A percentile compares a stretch with the other conserved stretches of the same genome.
phyloP scores from a whole-genome alignment of 1,284 basidiomycete genomes.

The Xanthoconium separans region DNA sequence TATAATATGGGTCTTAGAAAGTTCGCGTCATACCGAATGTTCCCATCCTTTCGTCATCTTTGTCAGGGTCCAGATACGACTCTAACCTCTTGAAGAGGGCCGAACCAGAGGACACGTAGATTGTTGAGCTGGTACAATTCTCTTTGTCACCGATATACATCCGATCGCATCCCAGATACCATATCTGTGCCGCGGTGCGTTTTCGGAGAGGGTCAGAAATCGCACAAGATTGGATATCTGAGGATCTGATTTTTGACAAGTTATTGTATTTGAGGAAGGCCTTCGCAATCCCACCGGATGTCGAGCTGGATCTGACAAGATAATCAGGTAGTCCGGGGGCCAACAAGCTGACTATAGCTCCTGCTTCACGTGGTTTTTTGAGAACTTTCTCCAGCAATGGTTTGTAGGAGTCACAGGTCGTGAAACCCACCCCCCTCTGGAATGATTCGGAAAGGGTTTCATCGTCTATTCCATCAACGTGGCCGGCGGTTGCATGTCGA shows the following conservation, averaged over 20 bases:
- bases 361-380: constrained; percentile 12
- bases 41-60: constrained; percentile 11
- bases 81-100: neutral
- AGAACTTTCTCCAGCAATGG: constrained; percentile 12
- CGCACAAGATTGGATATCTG: neutral
- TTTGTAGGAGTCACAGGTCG: constrained; percentile 16
- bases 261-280: constrained; percentile 11
- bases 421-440: constrained; percentile 11
- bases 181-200: constrained; percentile 1
- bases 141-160: constrained; percentile 4
- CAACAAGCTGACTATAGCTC: constrained; percentile 9
- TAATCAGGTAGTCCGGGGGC: constrained; percentile 22
- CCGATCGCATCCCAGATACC: neutral
- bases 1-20: neutral
- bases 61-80: constrained; percentile 3
- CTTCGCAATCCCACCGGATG: constrained; percentile 15
- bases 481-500: constrained; percentile 1
- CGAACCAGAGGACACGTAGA: constrained; percentile 3
- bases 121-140: neutral
- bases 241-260: neutral
- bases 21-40: constrained; percentile 16
- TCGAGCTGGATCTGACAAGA: constrained; percentile 18
- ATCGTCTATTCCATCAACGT: neutral
- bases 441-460: constrained; percentile 6
- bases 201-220: neutral